Base-by-base conservation (phyloP, 345 rosid genomes). In the Murraya koenigii region DNA sequence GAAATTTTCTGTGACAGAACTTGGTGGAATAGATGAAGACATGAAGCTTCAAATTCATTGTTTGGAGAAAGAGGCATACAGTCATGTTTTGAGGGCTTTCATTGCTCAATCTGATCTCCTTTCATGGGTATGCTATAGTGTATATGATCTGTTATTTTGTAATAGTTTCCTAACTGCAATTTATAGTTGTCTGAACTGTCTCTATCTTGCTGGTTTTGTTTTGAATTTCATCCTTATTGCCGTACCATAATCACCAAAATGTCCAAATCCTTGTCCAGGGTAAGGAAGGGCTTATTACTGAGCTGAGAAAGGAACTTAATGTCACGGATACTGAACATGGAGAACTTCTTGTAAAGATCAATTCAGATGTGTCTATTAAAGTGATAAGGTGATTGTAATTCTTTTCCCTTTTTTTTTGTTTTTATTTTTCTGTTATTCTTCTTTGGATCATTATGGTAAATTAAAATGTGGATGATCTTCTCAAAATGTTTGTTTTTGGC, bases 21-120 rank as follows among this genome's bases (percentile, higher is more conserved):
- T 62, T 38, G 38, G 64, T 74, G 33, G 56, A 47, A 47, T 63
- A 71, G 66, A 69, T 74, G 77, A 41, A 77, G 78, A 66, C 64
- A 33, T 81, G 58, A 72, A 59, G 22, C 61, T 61, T 72, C 73
- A 75, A 59, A 75, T 81, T 70, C 80, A 78, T 68, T 49, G 58
- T 33, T 14, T 79, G 70, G 84, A 81, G 75, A 81, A 32, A 71
- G 82, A 76, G 60, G 84, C 84, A 33, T 84, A 84, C 20, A 8
- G 72, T 66, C 72, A 74, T 78, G 82, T 81, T 62, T 81, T 81
- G 74, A 73, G 80, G 76, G 80, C 86, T 68, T 79, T 84, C 75
- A 76, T 75, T 25, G 84, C 82, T 65, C 84, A 84, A 79, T 81
- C 84, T 9, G 84, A 84, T 74, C 79, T 75, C 13, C 82, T 84